Conservation (phyloP, 1,139 yeast species). For the Magnusiomyces suaveolens region DNA sequence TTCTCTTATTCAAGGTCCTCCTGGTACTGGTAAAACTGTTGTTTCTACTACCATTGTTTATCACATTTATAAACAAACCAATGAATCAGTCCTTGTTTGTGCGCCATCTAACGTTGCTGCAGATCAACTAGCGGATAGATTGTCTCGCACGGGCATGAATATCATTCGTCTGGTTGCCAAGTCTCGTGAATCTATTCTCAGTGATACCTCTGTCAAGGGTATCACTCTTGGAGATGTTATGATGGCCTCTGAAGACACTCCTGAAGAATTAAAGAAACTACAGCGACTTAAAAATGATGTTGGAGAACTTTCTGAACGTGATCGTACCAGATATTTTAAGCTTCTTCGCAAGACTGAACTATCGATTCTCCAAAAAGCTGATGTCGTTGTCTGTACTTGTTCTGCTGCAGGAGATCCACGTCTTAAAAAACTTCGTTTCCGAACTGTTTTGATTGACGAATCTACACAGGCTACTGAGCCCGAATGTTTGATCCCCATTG, state of each 20-base stretch:
- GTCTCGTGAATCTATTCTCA: slow-evolving; percentile 45
- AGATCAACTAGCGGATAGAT: slow-evolving; percentile 74
- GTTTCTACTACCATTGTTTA: slow-evolving; percentile 85
- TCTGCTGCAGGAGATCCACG: slow-evolving; percentile 81
- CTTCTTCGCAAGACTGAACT: slow-evolving; percentile 42
- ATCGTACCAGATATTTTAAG: slow-evolving; percentile 39
- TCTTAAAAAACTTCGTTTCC: slow-evolving; percentile 45
- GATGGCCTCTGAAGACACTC: slow-evolving; percentile 34
- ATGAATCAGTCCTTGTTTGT: slow-evolving; percentile 65
- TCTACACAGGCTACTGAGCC: slow-evolving; percentile 94
- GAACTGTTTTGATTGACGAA: slow-evolving; percentile 81
- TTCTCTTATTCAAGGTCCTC: slow-evolving; percentile 93
- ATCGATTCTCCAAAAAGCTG: slow-evolving; percentile 47
- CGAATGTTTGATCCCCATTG: slow-evolving; percentile 78
- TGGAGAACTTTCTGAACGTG: slow-evolving; percentile 60
- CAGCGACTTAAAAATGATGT: slow-evolving; percentile 49
- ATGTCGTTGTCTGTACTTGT: slow-evolving; percentile 85
- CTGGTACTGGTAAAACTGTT: slow-evolving; percentile 94
- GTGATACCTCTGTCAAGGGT: slow-evolving; percentile 21
- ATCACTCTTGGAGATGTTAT: slow-evolving; percentile 40
- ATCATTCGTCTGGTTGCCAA: slow-evolving; percentile 73
- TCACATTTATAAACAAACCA: slow-evolving; percentile 54
- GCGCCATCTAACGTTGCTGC: slow-evolving; percentile 96
- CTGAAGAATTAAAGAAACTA: slow-evolving; percentile 50
- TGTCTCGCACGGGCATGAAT: slow-evolving; percentile 55